phyloP scores from a whole-genome alignment of 164 flowering plant genomes.

The Berberis vulgaris region DNA sequence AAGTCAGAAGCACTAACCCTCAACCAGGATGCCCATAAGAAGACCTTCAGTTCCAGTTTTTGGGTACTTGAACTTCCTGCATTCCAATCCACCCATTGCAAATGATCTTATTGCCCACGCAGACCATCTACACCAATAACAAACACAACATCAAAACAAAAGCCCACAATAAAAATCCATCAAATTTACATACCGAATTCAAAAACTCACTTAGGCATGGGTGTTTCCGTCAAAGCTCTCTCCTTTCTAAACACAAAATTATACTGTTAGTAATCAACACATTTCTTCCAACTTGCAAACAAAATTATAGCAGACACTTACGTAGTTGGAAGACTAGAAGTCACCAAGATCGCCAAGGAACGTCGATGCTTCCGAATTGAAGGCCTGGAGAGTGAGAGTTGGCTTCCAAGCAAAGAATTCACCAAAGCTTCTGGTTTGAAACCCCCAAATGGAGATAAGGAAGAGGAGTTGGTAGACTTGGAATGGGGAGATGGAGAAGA shows the following conservation, averaged over 20 bases:
- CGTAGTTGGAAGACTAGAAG: slow-evolving; percentile 34
- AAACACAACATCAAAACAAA: background rate
- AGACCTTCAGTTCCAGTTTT: slow-evolving; percentile 75
- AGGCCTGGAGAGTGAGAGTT: slow-evolving; percentile 17
- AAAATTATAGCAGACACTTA: slow-evolving; percentile 14
- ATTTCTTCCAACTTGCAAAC: background rate
- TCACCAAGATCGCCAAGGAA: slow-evolving; percentile 14
- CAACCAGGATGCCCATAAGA: slow-evolving; percentile 49
- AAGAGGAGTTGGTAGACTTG: slow-evolving; percentile 4
- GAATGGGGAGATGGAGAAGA: no score
- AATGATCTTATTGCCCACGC: slow-evolving; percentile 38
- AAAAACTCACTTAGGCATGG: slow-evolving; percentile 38
- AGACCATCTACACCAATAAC: slow-evolving; percentile 25
- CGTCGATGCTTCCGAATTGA: slow-evolving; percentile 14
- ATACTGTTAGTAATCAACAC: background rate
- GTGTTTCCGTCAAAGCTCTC: slow-evolving; percentile 26
- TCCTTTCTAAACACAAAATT: slow-evolving; percentile 36
- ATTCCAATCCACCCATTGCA: slow-evolving; percentile 47
- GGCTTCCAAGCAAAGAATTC: slow-evolving; percentile 21
- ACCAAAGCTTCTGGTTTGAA: slow-evolving; percentile 2
- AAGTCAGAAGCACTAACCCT: slow-evolving; percentile 38
- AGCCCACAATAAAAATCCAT: background rate
- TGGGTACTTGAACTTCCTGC: slow-evolving; percentile 61
- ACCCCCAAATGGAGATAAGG: slow-evolving; percentile 6
- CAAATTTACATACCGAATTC: background rate